Evolutionary conservation across 805 yeast species (phyloP).

Genomic region (Candida nitratophila): DNA sequence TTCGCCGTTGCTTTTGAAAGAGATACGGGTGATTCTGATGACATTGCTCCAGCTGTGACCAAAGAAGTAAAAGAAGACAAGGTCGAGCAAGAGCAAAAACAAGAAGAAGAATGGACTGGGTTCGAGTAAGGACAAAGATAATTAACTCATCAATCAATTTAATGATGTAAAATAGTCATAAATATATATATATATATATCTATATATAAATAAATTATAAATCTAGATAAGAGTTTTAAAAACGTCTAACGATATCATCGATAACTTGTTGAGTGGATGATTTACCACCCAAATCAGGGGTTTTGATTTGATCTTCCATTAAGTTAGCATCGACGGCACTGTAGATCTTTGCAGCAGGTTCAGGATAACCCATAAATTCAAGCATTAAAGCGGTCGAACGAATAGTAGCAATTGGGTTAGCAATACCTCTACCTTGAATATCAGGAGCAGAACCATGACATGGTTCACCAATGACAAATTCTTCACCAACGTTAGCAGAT

Average conservation of each 20-base stretch:
- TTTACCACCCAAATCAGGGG: slow-evolving; percentile 94
- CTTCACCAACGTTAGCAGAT: slow-evolving; percentile 94
- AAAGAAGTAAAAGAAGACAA: neutral
- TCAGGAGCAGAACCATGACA: slow-evolving; percentile 99
- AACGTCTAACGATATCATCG: slow-evolving; percentile 64
- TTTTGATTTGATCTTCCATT: slow-evolving; percentile 66
- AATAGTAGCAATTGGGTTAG: slow-evolving; percentile 97
- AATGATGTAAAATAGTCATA: too few species aligned
- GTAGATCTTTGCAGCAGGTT: slow-evolving; percentile 88
- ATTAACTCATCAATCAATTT: slow-evolving; percentile 5
- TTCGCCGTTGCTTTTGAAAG: slow-evolving; percentile 90
- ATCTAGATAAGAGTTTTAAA: slow-evolving; percentile 27
- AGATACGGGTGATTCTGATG: neutral
- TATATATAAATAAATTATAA: neutral
- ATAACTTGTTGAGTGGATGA: slow-evolving; percentile 83
- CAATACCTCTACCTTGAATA: slow-evolving; percentile 89
- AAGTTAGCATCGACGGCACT: slow-evolving; percentile 92
- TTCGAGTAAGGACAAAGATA: slow-evolving; percentile 19
- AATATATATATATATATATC: neutral
- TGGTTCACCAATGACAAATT: slow-evolving; percentile 97
- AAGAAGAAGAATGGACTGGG: slow-evolving; percentile 30
- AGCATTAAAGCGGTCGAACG: slow-evolving; percentile 96
- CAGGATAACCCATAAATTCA: slow-evolving; percentile 88
- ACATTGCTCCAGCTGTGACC: neutral
- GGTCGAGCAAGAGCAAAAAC: slow-evolving; percentile 6